These are phyloP conservation scores for Escallonia herrerae DNA, from an alignment of 129 eudicot genomes.

Conservation along the genomic window DNA sequence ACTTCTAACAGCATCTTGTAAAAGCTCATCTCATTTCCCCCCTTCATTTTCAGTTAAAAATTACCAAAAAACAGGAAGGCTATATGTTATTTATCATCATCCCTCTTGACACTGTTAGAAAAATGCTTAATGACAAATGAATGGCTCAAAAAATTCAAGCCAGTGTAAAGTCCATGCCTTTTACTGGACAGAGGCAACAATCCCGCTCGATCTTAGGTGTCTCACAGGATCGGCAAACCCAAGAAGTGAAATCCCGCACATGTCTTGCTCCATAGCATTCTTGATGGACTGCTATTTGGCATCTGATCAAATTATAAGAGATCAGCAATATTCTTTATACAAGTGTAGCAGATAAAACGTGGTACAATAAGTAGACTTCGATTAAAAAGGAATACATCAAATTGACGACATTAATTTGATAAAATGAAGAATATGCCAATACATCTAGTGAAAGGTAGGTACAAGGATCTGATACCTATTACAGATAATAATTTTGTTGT, in stretches of 20 bases:
- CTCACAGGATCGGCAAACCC: constrained; percentile 95
- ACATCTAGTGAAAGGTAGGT: too few species aligned
- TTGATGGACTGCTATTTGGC: constrained; percentile 99
- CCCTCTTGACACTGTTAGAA: neutral
- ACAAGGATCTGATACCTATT: constrained; percentile 41
- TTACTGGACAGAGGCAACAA: constrained; percentile 98
- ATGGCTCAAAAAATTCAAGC: neutral
- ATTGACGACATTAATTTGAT: too few species aligned
- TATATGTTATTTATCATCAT: neutral
- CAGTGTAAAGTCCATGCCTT: constrained; percentile 46
- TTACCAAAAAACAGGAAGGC: neutral
- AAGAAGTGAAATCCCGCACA: constrained; percentile 84
- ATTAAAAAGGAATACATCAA: too few species aligned
- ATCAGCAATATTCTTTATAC: too few species aligned
- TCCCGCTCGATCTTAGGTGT: constrained; percentile 87
- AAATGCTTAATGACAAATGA: neutral
- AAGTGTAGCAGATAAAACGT: too few species aligned
- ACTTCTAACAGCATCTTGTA: too few species aligned
- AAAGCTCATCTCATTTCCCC: too few species aligned
- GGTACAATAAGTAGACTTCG: too few species aligned
- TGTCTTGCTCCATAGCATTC: constrained; percentile 97
- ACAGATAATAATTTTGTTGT: constrained; percentile 94
- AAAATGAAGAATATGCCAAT: too few species aligned
- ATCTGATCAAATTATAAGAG: constrained; percentile 31
- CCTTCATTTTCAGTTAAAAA: too few species aligned